These are phyloP conservation scores for Fusarium globosum DNA, from an alignment of 2,329 filamentous ascomycete species.

Conservation along the genomic window DNA sequence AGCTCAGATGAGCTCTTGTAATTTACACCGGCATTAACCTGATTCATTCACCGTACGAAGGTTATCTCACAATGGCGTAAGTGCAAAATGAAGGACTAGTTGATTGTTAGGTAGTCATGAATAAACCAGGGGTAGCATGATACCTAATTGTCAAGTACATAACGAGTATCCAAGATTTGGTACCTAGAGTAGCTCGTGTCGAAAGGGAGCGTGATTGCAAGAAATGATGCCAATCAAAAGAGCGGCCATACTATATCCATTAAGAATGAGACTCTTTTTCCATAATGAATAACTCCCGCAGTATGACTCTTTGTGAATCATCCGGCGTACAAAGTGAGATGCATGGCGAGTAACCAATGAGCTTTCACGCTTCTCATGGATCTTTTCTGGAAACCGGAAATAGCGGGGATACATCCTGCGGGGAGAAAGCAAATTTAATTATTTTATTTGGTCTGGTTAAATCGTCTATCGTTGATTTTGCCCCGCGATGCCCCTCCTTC, in stretches of 20 bases:
- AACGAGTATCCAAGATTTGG: not conserved
- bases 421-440: constrained; percentile 9
- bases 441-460: not conserved
- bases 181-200: not conserved
- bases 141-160: not conserved
- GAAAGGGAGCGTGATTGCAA: not conserved
- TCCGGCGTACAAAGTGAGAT: constrained; percentile 12
- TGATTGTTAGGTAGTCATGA: not conserved
- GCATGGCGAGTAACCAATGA: constrained; percentile 12
- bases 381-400: constrained; percentile 15
- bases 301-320: constrained; percentile 36
- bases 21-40: constrained; percentile 12
- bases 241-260: not conserved
- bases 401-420: not conserved
- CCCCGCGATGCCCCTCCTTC: constrained; percentile 38
- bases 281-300: not conserved
- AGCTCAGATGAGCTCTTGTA: not conserved
- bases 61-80: constrained; percentile 2
- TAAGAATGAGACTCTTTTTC: not conserved
- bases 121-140: not conserved
- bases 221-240: not conserved
- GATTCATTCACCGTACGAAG: not conserved
- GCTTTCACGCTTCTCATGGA: constrained; percentile 18
- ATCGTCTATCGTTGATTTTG: constrained; percentile 15
- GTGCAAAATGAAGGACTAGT: not conserved